phyloP scores from a whole-genome alignment of 169 alveolate species.

The Plasmodium knowlesi region DNA sequence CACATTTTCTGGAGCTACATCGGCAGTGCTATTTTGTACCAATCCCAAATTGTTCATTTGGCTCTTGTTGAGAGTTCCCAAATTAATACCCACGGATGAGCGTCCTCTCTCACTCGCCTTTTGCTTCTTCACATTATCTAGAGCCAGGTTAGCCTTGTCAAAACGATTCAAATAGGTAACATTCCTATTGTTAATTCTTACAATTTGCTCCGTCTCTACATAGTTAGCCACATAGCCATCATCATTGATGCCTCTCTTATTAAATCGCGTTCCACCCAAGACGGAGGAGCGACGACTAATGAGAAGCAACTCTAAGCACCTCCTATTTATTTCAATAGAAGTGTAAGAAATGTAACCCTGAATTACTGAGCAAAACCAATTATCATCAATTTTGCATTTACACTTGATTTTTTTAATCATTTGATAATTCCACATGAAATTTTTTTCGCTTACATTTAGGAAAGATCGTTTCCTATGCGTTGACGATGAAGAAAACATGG shows the following conservation, averaged over 20 bases:
- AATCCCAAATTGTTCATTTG: background rate
- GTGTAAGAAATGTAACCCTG: constrained; percentile 84
- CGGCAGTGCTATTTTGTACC: background rate
- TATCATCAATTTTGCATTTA: constrained; percentile 64
- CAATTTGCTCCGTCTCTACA: constrained; percentile 95
- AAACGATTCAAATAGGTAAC: constrained; percentile 81
- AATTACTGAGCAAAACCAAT: constrained; percentile 76
- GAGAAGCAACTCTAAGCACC: constrained; percentile 79
- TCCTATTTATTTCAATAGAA: constrained; percentile 75
- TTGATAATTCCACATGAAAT: constrained; percentile 66
- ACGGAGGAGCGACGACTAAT: constrained; percentile 94
- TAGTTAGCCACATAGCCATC: constrained; percentile 93
- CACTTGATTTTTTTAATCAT: constrained; percentile 60
- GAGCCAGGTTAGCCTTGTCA: constrained; percentile 30
- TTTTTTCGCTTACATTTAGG: constrained; percentile 48
- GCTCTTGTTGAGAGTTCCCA: background rate
- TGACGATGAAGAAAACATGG: constrained; percentile 1
- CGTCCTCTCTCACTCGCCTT: background rate
- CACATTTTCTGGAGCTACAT: background rate
- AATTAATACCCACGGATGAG: background rate
- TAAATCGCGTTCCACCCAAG: constrained; percentile 96
- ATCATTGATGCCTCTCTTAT: constrained; percentile 94
- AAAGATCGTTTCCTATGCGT: constrained; percentile 4
- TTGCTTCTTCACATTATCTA: background rate
- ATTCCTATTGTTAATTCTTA: constrained; percentile 83